Conservation (phyloP, 345 rosid genomes). For the Eucalyptus microcorys region DNA sequence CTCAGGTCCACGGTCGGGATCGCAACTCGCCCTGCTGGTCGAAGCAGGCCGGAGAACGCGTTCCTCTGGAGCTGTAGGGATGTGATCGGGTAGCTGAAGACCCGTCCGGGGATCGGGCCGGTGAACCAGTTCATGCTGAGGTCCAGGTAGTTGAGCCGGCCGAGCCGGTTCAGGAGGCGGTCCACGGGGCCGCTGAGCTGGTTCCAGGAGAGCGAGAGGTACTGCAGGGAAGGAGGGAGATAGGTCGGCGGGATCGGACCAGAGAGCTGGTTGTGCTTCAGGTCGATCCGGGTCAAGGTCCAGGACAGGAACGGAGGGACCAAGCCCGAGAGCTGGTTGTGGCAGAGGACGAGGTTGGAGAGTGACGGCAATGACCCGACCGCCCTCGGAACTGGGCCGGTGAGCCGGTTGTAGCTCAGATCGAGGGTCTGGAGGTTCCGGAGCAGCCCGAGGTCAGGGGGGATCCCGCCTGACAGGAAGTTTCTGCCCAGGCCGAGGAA, state of each 20-base stretch:
- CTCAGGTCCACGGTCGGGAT: slow-evolving; percentile 70
- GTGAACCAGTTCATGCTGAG: slow-evolving; percentile 68
- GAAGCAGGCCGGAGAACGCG: slow-evolving; percentile 42
- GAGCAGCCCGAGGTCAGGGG: slow-evolving; percentile 49
- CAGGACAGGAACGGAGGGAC: slow-evolving; percentile 62
- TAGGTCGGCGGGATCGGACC: slow-evolving; percentile 38
- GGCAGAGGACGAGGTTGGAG: slow-evolving; percentile 65
- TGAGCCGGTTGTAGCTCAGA: slow-evolving; percentile 75
- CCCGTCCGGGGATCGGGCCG: slow-evolving; percentile 50
- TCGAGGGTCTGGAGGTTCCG: slow-evolving; percentile 57
- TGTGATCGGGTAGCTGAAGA: slow-evolving; percentile 48
- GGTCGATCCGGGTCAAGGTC: slow-evolving; percentile 53
- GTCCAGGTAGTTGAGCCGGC: slow-evolving; percentile 63
- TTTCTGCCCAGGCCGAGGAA: slow-evolving; percentile 66
- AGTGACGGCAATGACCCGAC: slow-evolving; percentile 59
- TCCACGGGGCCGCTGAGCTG: slow-evolving; percentile 62
- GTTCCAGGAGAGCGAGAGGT: slow-evolving; percentile 77
- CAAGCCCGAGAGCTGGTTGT: slow-evolving; percentile 68
- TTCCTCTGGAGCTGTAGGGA: slow-evolving; percentile 76
- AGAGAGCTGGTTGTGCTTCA: slow-evolving; percentile 62
- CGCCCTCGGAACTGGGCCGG: slow-evolving; percentile 46
- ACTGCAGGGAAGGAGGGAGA: slow-evolving; percentile 66
- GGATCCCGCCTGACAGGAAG: slow-evolving; percentile 65
- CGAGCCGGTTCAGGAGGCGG: slow-evolving; percentile 35
- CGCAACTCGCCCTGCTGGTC: slow-evolving; percentile 43